phyloP scores from a whole-genome alignment of 257 asterid species.

The Scutellaria galericulata region DNA sequence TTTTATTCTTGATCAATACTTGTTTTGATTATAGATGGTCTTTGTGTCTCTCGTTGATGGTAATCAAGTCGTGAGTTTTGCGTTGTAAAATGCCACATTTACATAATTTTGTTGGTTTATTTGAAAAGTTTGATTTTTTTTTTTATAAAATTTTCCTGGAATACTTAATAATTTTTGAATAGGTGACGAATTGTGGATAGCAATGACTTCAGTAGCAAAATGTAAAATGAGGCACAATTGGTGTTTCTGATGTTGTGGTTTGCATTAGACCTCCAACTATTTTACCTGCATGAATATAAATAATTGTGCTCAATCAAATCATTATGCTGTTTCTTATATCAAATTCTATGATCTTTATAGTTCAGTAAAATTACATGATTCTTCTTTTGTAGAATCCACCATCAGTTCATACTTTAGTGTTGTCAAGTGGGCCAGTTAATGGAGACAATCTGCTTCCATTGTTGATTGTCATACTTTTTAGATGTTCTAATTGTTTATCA shows the following conservation, averaged over 20 bases:
- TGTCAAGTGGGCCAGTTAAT: too few species aligned
- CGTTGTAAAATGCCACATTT: background rate
- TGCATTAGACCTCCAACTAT: constrained; percentile 5
- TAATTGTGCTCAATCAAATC: background rate
- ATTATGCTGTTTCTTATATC: background rate
- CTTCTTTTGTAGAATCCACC: constrained; percentile 34
- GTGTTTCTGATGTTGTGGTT: too few species aligned
- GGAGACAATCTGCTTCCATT: constrained; percentile 57
- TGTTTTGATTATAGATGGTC: constrained; percentile 17
- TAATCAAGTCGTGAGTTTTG: background rate
- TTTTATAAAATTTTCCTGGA: background rate
- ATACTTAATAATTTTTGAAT: background rate
- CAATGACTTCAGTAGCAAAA: background rate
- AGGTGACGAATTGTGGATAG: background rate
- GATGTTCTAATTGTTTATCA: constrained; percentile 17
- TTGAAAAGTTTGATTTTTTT: background rate
- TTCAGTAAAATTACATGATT: constrained; percentile 16
- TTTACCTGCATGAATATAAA: background rate
- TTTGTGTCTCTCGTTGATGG: background rate
- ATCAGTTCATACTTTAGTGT: too few species aligned
- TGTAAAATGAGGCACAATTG: constrained; percentile 4
- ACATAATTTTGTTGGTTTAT: background rate
- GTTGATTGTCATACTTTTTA: constrained; percentile 88
- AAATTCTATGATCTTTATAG: background rate
- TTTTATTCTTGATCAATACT: too few species aligned